Percentiles rank a stretch among this genome's conserved stretches.
These are phyloP conservation scores for Colletotrichum sublineola DNA, from an alignment of 2,329 filamentous ascomycete species.

Conservation along the genomic window DNA sequence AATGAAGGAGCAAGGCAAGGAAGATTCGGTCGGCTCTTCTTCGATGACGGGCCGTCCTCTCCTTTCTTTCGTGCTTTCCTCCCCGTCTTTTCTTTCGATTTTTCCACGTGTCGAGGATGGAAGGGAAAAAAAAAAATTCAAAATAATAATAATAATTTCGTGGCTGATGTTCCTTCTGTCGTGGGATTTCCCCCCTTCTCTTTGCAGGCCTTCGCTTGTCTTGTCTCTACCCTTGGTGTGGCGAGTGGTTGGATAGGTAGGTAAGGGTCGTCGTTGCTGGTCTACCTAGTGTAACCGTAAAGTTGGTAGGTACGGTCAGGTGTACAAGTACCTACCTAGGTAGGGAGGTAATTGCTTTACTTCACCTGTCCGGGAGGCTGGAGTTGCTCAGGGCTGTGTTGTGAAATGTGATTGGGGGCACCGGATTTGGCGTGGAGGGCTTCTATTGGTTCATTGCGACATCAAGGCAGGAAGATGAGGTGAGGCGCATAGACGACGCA, in stretches of 20 bases:
- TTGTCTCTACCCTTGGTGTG: constrained; percentile 13
- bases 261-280: constrained; percentile 13
- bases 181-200: not conserved
- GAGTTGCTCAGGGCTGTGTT: constrained; percentile 36
- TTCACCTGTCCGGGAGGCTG: constrained; percentile 31
- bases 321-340: not conserved
- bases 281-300: not conserved
- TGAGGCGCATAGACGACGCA: constrained; percentile 36
- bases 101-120: not conserved
- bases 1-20: constrained; percentile 6
- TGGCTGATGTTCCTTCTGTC: not conserved
- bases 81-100: not conserved
- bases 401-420: constrained; percentile 41
- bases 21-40: not conserved
- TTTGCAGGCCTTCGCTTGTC: not conserved
- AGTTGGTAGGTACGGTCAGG: constrained; percentile 3
- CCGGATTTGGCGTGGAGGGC: constrained; percentile 49
- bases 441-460: constrained; percentile 48
- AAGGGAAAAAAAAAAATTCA: too few relatives aligned
- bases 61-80: not conserved
- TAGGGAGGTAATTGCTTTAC: not conserved
- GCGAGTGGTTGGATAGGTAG: constrained; percentile 14
- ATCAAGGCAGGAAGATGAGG: constrained; percentile 24
- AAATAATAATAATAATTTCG: too few relatives aligned
- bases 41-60: constrained; percentile 5